Conservation (phyloP, 2,329 filamentous ascomycete species). For the Zasmidium citrigriseum region DNA sequence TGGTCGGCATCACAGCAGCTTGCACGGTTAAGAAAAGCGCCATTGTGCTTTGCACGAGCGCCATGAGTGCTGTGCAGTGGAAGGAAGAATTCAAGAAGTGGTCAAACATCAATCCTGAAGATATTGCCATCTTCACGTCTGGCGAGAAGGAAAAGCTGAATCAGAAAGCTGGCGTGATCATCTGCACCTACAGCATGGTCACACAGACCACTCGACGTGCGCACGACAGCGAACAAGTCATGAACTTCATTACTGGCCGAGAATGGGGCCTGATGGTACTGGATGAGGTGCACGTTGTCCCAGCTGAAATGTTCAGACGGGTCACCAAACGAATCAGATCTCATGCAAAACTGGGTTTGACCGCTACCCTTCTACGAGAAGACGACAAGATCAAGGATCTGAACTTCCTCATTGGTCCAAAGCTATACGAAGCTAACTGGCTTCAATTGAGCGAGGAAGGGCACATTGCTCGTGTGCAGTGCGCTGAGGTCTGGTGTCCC, state of each 20-base stretch:
- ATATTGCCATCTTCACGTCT: constrained; percentile 93
- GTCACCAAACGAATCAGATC: constrained; percentile 92
- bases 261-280: constrained; percentile 98
- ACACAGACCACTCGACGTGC: constrained; percentile 84
- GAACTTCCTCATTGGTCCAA: constrained; percentile 96
- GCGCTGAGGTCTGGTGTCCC: constrained; percentile 97
- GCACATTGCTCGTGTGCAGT: constrained; percentile 95
- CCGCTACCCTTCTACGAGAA: constrained; percentile 89
- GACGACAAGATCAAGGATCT: constrained; percentile 98
- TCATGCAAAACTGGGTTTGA: constrained; percentile 91
- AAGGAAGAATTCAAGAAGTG: constrained; percentile 94
- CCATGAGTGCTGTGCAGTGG: constrained; percentile 98
- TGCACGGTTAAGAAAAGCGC: constrained; percentile 97
- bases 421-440: constrained; percentile 98
- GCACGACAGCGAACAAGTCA: constrained; percentile 94
- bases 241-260: constrained; percentile 83
- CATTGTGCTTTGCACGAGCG: constrained; percentile 92
- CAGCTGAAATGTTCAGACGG: constrained; percentile 92
- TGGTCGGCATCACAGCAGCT: constrained; percentile 96
- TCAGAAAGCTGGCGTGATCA: constrained; percentile 90
- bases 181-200: constrained; percentile 99
- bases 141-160: constrained; percentile 86
- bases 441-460: constrained; percentile 97
- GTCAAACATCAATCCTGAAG: constrained; percentile 95
- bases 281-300: constrained; percentile 97